Conservation (phyloP, 108 stramenopile species). For the Cyclotella sp. region DNA sequence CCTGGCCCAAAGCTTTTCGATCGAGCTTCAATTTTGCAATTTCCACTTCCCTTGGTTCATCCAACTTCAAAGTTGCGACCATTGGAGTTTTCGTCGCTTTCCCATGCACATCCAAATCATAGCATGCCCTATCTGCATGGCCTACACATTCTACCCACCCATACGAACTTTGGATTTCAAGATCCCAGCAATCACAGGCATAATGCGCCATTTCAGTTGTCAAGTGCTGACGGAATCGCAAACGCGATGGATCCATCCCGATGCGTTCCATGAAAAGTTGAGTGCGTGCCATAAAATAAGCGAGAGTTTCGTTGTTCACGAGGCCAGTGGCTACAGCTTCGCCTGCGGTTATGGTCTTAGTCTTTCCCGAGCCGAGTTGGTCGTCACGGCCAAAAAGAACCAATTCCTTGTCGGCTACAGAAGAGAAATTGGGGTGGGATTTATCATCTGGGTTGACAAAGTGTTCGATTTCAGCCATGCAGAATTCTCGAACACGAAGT, state of each 20-base stretch:
- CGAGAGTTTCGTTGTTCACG: constrained; percentile 98
- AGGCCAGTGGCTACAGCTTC: constrained; percentile 94
- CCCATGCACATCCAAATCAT: constrained; percentile 96
- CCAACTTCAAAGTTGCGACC: constrained; percentile 91
- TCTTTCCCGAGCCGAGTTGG: constrained; percentile 97
- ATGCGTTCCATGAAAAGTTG: constrained; percentile 97
- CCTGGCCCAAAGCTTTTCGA: constrained; percentile 88
- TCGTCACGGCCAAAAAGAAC: constrained; percentile 94
- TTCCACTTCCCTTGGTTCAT: constrained; percentile 82
- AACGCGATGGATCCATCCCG: constrained; percentile 92
- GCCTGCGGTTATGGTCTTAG: constrained; percentile 84
- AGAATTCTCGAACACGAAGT: constrained; percentile 99
- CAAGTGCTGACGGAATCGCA: constrained; percentile 99
- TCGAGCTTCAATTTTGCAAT: constrained; percentile 91
- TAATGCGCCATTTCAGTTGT: constrained; percentile 99
- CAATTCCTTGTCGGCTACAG: constrained; percentile 86
- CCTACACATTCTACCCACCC: constrained; percentile 99
- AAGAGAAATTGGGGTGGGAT: constrained; percentile 92
- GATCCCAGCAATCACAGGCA: constrained; percentile 99
- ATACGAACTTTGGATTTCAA: constrained; percentile 97
- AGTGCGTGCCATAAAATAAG: constrained; percentile 99
- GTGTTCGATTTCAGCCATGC: constrained; percentile 99
- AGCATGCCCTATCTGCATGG: constrained; percentile 99
- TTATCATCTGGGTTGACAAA: constrained; percentile 99
- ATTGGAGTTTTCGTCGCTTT: constrained; percentile 95